Conservation (phyloP, 345 rosid species). For the Acer negundo region DNA sequence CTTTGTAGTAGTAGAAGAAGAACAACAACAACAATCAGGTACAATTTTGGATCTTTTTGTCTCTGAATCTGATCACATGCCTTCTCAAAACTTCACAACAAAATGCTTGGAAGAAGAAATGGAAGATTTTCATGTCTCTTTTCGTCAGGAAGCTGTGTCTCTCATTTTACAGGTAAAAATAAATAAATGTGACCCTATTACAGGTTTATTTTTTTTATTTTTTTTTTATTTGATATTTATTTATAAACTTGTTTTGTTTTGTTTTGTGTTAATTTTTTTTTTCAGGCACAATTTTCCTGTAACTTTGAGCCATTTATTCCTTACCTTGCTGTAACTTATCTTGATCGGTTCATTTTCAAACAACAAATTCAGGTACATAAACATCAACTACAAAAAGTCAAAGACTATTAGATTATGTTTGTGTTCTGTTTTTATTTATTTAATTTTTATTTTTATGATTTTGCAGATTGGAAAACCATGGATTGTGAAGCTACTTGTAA, state of each 20-base stretch:
- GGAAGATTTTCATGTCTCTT: conserved; percentile 23
- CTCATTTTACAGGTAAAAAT: conserved; percentile 37
- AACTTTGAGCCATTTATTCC: conserved; percentile 33
- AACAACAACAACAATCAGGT: conserved; percentile 8
- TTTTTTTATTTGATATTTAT: too few relatives aligned
- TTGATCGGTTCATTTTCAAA: conserved; percentile 50
- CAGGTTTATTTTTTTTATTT: not conserved
- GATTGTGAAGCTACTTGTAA: conserved; percentile 37
- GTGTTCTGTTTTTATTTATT: too few relatives aligned
- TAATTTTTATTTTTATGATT: not conserved
- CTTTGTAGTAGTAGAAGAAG: conserved; percentile 15
- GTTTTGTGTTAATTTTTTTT: not conserved
- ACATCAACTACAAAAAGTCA: too few relatives aligned
- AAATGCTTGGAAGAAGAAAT: conserved; percentile 15
- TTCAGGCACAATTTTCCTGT: conserved; percentile 31
- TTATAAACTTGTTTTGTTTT: conserved; percentile 12
- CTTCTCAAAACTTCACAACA: conserved; percentile 25
- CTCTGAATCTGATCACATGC: conserved; percentile 49
- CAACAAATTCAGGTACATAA: conserved; percentile 40
- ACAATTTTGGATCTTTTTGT: conserved; percentile 34
- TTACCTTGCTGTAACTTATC: conserved; percentile 55
- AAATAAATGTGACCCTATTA: not conserved
- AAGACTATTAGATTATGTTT: not conserved
- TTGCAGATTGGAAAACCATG: conserved; percentile 49
- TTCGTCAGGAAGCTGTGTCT: conserved; percentile 49